Evolutionary conservation across 768 basidiomycete genomes (phyloP).

Genomic region (Lactarius sanguifluus): DNA sequence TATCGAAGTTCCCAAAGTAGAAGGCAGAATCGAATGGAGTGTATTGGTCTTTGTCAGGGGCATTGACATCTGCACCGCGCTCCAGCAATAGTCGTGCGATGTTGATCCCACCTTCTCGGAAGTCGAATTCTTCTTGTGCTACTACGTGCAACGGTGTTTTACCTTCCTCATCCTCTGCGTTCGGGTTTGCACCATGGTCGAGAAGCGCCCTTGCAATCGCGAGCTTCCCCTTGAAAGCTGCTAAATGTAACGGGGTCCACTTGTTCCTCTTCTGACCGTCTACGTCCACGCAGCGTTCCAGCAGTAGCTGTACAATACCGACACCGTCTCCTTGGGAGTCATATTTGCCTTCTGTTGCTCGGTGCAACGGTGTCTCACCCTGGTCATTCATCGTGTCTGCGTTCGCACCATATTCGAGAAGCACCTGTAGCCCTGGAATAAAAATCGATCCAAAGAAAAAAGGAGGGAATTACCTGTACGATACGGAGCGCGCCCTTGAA

Average conservation of each 20-base stretch:
- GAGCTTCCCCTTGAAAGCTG: not conserved
- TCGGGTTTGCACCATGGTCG: not conserved
- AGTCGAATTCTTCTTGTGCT: not conserved
- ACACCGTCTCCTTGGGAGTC: too few relatives aligned
- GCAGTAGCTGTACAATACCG: fast-evolving
- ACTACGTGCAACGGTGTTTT: not conserved
- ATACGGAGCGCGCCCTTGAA: not conserved
- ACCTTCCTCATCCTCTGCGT: not conserved
- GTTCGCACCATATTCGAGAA: not conserved
- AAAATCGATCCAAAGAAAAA: too few relatives aligned
- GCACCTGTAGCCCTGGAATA: not conserved
- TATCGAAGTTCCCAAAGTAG: not conserved
- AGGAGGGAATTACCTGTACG: not conserved
- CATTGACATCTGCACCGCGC: not conserved
- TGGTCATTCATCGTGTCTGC: not conserved
- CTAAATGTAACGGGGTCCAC: not conserved
- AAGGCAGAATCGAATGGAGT: not conserved
- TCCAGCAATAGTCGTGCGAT: not conserved
- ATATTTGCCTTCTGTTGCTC: too few relatives aligned
- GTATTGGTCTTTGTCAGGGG: not conserved
- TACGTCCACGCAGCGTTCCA: too few relatives aligned
- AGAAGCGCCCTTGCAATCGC: not conserved
- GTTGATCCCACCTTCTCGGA: not conserved
- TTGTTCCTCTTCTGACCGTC: too few relatives aligned
- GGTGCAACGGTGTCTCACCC: not conserved